These are phyloP conservation scores for Candida pseudoviswanathii DNA, from an alignment of 1,139 yeast genomes.

Conservation along the genomic window DNA sequence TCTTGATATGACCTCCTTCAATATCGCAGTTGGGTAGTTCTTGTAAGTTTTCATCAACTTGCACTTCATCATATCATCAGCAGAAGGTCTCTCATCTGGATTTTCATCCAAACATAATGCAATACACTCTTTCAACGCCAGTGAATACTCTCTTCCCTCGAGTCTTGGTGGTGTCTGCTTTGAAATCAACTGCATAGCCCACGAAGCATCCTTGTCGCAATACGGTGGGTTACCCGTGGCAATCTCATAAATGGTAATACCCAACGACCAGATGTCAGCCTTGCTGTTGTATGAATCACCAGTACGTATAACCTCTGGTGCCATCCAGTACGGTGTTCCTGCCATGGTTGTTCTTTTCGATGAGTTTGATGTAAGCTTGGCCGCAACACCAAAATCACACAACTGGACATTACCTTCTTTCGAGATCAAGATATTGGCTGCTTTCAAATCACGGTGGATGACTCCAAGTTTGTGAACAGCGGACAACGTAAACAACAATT, in stretches of 20 bases:
- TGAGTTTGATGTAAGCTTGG: slow-evolving; percentile 79
- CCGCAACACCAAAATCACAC: slow-evolving; percentile 98
- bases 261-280: slow-evolving; percentile 93
- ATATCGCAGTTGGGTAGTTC: slow-evolving; percentile 55
- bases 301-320: slow-evolving; percentile 96
- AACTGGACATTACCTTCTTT: slow-evolving; percentile 88
- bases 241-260: slow-evolving; percentile 90
- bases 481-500: slow-evolving; percentile 72
- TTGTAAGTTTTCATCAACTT: slow-evolving; percentile 68
- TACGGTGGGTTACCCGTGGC: slow-evolving; percentile 98
- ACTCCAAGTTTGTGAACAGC: slow-evolving; percentile 89
- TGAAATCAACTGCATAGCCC: slow-evolving; percentile 93
- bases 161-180: slow-evolving; percentile 92
- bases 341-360: slow-evolving; percentile 91
- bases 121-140: slow-evolving; percentile 79
- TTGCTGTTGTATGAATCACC: slow-evolving; percentile 84
- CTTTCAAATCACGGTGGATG: slow-evolving; percentile 93
- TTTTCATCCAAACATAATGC: slow-evolving; percentile 93
- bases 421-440: slow-evolving; percentile 89
- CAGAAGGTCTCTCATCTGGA: slow-evolving; percentile 84
- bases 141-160: slow-evolving; percentile 84
- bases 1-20: slow-evolving; percentile 79
- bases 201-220: slow-evolving; percentile 89
- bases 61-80: slow-evolving; percentile 79
- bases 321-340: slow-evolving; percentile 99